Evolutionary conservation across 192 early-diverging fungal genomes (phyloP).

Genomic region (Oehlia diaphana): DNA sequence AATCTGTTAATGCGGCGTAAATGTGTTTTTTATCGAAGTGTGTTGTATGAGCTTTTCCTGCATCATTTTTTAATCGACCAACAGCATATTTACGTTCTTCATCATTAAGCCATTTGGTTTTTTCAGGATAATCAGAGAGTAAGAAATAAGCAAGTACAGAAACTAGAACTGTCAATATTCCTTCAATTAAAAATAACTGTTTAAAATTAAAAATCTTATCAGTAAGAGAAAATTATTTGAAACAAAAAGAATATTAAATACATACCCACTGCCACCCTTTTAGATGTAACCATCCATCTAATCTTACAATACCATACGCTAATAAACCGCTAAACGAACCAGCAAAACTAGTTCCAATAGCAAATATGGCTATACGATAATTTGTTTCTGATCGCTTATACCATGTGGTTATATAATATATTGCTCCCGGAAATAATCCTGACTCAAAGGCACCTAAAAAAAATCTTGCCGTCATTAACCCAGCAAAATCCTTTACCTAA

Average conservation of each 20-base stretch:
- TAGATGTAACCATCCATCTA: conserved; percentile 53
- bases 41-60: too few relatives aligned
- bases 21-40: too few relatives aligned
- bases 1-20: conserved; percentile 34
- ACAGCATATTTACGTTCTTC: too few relatives aligned
- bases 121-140: conserved; percentile 52
- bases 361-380: too few relatives aligned
- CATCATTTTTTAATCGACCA: too few relatives aligned
- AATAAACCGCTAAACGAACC: conserved; percentile 64
- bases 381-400: too few relatives aligned
- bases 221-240: neutral
- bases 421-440: conserved; percentile 59
- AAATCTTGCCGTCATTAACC: conserved; percentile 55
- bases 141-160: conserved; percentile 42
- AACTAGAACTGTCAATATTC: conserved; percentile 44
- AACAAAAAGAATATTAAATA: neutral
- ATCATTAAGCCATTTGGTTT: conserved; percentile 42
- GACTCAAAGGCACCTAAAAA: conserved; percentile 60
- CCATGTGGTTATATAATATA: conserved; percentile 45
- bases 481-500: conserved; percentile 34
- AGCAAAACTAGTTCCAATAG: conserved; percentile 47
- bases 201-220: neutral
- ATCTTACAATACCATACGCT: conserved; percentile 62
- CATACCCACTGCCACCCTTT: conserved; percentile 54
- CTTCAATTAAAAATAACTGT: conserved; percentile 65